Evolutionary conservation across 225 moss, liverwort and hornwort genomes (phyloP).

Genomic region (Pleurozium schreberi): DNA sequence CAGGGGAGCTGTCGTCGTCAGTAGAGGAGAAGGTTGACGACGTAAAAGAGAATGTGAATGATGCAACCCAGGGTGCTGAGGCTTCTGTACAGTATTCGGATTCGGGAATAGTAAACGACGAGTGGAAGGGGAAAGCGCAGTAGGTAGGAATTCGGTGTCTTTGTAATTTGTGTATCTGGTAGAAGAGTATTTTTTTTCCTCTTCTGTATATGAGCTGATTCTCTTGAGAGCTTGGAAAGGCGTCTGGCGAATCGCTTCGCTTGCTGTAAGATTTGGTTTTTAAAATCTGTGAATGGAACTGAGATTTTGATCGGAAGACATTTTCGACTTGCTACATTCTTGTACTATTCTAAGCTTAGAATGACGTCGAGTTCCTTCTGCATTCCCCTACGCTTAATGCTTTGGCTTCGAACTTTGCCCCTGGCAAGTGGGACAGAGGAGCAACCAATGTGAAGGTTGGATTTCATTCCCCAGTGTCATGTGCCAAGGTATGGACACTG

Average conservation of each 20-base stretch:
- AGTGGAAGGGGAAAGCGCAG: conserved; percentile 19
- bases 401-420: not conserved
- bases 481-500: too few relatives aligned
- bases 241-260: not conserved
- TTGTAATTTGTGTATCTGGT: not conserved
- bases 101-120: conserved; percentile 11
- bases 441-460: not conserved
- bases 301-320: not conserved
- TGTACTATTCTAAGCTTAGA: not conserved
- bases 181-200: not conserved
- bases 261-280: conserved; percentile 5
- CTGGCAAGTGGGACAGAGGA: not conserved
- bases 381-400: not conserved
- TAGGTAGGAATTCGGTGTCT: not conserved
- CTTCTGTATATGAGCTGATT: not conserved
- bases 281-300: not conserved
- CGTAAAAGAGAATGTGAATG: not conserved
- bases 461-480: not conserved
- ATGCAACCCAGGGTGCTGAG: not conserved
- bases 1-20: not conserved
- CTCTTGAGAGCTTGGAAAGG: not conserved
- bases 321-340: not conserved
- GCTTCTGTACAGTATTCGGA: conserved; percentile 2
- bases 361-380: not conserved
- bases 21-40: not conserved